Evolutionary conservation across 225 moss, liverwort and hornwort genomes (phyloP).

Genomic region (Climacium dendroides): DNA sequence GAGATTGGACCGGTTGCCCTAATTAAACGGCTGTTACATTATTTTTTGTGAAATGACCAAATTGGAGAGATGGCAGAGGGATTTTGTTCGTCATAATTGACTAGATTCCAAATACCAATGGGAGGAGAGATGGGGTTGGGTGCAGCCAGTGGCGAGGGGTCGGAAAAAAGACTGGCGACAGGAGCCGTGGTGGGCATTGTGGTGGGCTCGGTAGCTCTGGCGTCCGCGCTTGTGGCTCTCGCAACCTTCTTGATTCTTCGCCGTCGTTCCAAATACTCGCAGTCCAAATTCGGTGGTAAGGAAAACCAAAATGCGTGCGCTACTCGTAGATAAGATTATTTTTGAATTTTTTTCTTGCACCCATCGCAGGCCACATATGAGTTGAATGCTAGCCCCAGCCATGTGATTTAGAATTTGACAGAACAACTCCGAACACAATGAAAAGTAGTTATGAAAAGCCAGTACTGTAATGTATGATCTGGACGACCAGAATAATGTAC

Average conservation of each 20-base stretch:
- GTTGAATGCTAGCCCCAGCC: not conserved
- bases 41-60: not conserved
- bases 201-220: not conserved
- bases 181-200: conserved; percentile 27
- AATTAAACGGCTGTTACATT: not conserved
- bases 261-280: not conserved
- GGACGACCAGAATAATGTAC: not conserved
- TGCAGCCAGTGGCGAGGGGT: not conserved
- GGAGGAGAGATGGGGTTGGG: not conserved
- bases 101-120: not conserved
- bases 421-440: not conserved
- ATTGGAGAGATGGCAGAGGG: not conserved
- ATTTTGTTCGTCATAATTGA: not conserved
- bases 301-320: not conserved
- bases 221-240: not conserved
- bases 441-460: not conserved
- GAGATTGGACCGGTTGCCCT: not conserved
- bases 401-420: not conserved
- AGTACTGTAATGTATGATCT: not conserved
- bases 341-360: not conserved
- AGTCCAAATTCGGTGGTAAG: not conserved
- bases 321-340: too few relatives aligned
- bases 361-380: not conserved
- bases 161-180: not conserved
- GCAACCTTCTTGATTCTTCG: not conserved